These are phyloP conservation scores for Verticillium longisporum DNA, from an alignment of 2,329 filamentous ascomycete genomes.

Conservation along the genomic window DNA sequence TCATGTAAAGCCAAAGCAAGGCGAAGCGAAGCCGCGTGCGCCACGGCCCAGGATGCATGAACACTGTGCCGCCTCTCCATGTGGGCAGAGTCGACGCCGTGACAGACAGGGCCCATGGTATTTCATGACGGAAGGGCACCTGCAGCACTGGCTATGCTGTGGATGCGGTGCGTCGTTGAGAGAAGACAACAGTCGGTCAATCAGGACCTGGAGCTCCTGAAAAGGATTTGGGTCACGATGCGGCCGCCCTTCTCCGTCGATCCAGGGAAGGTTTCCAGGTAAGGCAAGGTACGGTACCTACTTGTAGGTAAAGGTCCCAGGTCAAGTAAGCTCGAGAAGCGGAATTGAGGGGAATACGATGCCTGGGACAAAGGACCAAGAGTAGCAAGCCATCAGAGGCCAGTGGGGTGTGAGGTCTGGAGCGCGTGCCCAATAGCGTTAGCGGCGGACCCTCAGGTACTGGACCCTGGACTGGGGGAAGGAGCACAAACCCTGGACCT, in stretches of 20 bases:
- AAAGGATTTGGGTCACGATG: no score
- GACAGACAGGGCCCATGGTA: neutral
- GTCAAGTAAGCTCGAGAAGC: no score
- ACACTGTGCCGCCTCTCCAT: neutral
- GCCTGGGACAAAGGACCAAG: neutral
- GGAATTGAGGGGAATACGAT: neutral
- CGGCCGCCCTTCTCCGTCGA: no score
- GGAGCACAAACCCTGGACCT: neutral
- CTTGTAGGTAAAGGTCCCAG: no score
- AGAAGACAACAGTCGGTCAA: neutral
- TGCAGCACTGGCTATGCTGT: neutral
- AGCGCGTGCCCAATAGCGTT: neutral
- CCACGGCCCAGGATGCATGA: neutral
- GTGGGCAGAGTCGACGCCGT: neutral
- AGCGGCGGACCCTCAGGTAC: neutral
- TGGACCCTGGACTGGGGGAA: slow-evolving; percentile 1
- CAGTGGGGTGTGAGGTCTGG: no score
- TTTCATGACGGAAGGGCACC: neutral
- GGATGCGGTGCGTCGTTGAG: neutral
- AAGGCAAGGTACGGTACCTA: no score
- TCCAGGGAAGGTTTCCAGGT: no score
- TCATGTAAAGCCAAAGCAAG: neutral
- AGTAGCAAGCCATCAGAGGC: no score
- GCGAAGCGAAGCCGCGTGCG: neutral
- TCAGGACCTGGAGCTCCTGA: no score